These are phyloP conservation scores for Cupressus sempervirens DNA, from an alignment of 75 land plant genomes.

Conservation along the genomic window DNA sequence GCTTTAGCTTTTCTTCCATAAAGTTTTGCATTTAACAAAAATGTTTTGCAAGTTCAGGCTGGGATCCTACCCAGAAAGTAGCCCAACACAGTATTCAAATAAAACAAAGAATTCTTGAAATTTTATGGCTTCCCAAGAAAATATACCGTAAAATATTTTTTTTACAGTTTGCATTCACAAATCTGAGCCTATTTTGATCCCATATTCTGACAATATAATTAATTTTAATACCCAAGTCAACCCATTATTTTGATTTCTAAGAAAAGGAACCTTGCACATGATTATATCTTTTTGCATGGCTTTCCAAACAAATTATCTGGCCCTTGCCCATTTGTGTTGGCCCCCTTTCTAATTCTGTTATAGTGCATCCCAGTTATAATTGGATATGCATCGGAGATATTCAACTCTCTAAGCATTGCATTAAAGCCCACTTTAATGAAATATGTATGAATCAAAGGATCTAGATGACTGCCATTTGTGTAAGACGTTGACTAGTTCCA, in stretches of 20 bases:
- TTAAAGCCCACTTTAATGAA: too few relatives aligned
- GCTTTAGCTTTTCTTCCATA: too few relatives aligned
- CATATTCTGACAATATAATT: background rate
- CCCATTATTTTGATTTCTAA: background rate
- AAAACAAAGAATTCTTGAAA: too few relatives aligned
- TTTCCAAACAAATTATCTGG: background rate
- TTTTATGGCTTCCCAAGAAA: background rate
- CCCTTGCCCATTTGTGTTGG: background rate
- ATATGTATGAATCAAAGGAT: background rate
- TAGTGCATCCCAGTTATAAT: background rate
- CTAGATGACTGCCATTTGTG: background rate
- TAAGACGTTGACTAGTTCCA: background rate
- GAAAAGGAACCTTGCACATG: background rate
- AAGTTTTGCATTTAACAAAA: too few relatives aligned
- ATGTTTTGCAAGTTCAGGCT: too few relatives aligned
- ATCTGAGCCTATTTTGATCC: background rate
- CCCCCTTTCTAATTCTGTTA: background rate
- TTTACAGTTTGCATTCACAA: background rate
- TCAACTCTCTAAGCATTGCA: too few relatives aligned
- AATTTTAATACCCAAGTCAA: background rate
- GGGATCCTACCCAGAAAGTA: too few relatives aligned
- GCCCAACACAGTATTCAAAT: too few relatives aligned
- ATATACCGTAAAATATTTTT: background rate
- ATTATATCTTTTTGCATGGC: background rate
- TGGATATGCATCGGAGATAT: background rate